These are phyloP conservation scores for Ilyonectria destructans DNA, from an alignment of 2,329 filamentous ascomycete species.

Conservation along the genomic window DNA sequence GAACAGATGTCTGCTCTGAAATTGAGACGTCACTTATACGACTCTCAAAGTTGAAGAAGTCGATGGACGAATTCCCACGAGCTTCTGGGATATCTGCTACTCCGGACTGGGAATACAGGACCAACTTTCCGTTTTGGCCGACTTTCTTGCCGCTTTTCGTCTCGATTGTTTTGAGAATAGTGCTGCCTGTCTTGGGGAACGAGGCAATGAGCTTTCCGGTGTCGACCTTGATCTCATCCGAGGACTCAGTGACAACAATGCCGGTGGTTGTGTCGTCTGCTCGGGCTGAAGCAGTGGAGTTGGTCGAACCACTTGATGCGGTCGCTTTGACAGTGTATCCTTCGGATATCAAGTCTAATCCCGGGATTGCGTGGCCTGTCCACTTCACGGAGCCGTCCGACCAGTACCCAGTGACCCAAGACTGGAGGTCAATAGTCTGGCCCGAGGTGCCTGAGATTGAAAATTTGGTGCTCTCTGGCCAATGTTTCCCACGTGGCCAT, in stretches of 20 bases:
- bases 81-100: constrained; percentile 54
- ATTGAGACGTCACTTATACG: constrained; percentile 67
- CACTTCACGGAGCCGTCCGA: constrained; percentile 74
- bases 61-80: constrained; percentile 51
- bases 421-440: constrained; percentile 55
- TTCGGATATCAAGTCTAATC: constrained; percentile 57
- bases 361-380: constrained; percentile 71
- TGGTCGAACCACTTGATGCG: constrained; percentile 28
- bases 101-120: constrained; percentile 68
- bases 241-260: constrained; percentile 38
- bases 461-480: constrained; percentile 56
- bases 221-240: constrained; percentile 56
- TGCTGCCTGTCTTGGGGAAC: constrained; percentile 61
- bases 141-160: constrained; percentile 60
- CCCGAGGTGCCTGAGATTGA: constrained; percentile 47
- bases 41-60: constrained; percentile 65
- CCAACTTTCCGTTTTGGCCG: constrained; percentile 64
- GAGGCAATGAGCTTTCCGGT: constrained; percentile 62
- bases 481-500: constrained; percentile 60
- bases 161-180: constrained; percentile 59
- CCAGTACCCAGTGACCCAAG: constrained; percentile 74
- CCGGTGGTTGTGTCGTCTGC: constrained; percentile 10
- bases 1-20: constrained; percentile 54
- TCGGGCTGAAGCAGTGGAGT: constrained; percentile 27
- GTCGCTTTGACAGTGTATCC: constrained; percentile 58